Percentiles rank a stretch among this genome's conserved stretches.
These are phyloP conservation scores for Dipteronia sinensis DNA, from an alignment of 345 rosid genomes.

Conservation along the genomic window DNA sequence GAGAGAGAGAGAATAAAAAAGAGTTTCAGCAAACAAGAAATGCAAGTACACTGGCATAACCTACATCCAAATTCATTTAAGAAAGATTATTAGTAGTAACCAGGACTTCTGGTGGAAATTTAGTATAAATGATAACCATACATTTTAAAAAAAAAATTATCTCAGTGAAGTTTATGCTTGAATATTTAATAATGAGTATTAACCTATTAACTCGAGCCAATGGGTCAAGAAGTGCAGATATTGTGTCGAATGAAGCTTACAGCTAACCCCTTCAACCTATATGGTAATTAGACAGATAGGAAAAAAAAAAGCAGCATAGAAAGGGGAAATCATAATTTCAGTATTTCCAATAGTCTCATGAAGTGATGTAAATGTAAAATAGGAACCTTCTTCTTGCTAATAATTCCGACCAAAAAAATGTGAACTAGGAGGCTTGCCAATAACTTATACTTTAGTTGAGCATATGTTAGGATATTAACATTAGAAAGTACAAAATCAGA, in stretches of 20 bases:
- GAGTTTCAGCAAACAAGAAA: constrained; percentile 15
- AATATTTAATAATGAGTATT: not conserved
- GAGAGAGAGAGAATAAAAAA: not conserved
- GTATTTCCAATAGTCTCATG: too few relatives aligned
- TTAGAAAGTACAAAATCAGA: too few relatives aligned
- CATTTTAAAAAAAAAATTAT: not conserved
- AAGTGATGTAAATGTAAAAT: too few relatives aligned
- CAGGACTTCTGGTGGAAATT: not conserved
- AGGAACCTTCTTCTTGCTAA: too few relatives aligned
- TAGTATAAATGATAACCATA: constrained; percentile 1
- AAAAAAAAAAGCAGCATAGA: too few relatives aligned
- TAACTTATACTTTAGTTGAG: too few relatives aligned
- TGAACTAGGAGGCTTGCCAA: too few relatives aligned
- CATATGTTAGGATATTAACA: too few relatives aligned
- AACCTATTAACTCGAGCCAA: not conserved
- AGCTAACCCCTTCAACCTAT: not conserved
- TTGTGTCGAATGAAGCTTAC: not conserved
- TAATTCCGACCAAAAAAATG: too few relatives aligned
- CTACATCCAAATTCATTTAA: not conserved
- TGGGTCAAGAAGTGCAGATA: not conserved
- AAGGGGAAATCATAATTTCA: too few relatives aligned
- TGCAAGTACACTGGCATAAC: not conserved
- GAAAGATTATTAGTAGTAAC: not conserved
- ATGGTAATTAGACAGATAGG: not conserved
- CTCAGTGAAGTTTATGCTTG: not conserved